Percentiles rank a stretch among this genome's conserved stretches.
Evolutionary conservation across 345 rosid genomes (phyloP).

Genomic region (Aurinia saxatilis): DNA sequence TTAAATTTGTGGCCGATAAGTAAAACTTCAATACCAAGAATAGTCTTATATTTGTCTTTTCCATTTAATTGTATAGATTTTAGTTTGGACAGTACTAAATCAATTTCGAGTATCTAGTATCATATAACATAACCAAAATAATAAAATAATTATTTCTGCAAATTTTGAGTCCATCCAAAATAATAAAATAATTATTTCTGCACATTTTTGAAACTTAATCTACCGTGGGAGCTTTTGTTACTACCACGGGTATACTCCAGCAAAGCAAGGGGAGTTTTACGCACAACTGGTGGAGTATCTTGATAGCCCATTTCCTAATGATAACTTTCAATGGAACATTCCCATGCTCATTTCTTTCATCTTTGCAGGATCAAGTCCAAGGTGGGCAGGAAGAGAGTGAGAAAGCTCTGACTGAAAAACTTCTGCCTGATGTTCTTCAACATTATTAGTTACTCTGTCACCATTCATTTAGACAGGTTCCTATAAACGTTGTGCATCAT

Average conservation of each 20-base stretch:
- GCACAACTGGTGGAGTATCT: conserved; percentile 38
- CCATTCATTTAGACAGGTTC: conserved; percentile 34
- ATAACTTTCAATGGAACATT: no score
- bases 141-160: no score
- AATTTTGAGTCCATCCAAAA: no score
- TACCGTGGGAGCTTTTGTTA: conserved; percentile 44
- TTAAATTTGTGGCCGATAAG: no score
- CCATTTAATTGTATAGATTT: no score
- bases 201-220: no score
- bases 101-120: no score
- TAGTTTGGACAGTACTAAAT: no score
- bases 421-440: conserved; percentile 41
- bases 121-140: no score
- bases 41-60: no score
- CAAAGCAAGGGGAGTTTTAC: conserved; percentile 70
- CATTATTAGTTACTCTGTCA: conserved; percentile 5
- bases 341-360: conserved; percentile 92
- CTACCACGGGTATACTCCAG: conserved; percentile 65
- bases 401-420: conserved; percentile 57
- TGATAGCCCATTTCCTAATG: conserved; percentile 45
- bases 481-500: conserved; percentile 40
- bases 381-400: conserved; percentile 95
- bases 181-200: no score
- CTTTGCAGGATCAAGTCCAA: conserved; percentile 79
- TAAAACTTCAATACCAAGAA: no score